These are phyloP conservation scores for Penicillium cataractarum DNA, from an alignment of 495 filamentous ascomycete genomes.

Conservation along the genomic window DNA sequence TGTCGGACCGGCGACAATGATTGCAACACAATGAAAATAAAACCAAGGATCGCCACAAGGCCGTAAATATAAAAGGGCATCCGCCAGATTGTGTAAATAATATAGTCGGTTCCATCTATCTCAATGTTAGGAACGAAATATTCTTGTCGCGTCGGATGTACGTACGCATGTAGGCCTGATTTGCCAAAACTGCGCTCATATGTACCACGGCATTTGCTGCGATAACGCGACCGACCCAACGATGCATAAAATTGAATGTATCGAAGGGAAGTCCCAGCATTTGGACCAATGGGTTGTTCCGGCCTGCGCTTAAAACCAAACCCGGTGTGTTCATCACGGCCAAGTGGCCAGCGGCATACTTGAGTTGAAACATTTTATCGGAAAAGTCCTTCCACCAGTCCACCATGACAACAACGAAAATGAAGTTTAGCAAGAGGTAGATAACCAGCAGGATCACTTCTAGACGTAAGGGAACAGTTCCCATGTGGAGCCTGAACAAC, in stretches of 20 bases:
- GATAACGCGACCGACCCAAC: constrained; percentile 48
- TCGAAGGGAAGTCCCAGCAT: constrained; percentile 46
- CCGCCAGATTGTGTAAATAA: constrained; percentile 37
- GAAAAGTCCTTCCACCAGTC: constrained; percentile 43
- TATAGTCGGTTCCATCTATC: constrained; percentile 30
- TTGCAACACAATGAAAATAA: constrained; percentile 52
- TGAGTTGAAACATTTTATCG: constrained; percentile 42
- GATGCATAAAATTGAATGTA: constrained; percentile 51
- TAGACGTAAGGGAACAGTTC: constrained; percentile 43
- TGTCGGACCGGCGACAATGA: constrained; percentile 57
- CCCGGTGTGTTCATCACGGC: constrained; percentile 49
- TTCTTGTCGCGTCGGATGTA: neutral
- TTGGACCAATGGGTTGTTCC: constrained; percentile 47
- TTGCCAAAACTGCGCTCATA: constrained; percentile 39
- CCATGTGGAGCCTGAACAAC: constrained; percentile 42
- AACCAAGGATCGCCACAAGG: constrained; percentile 44
- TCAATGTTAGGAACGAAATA: neutral
- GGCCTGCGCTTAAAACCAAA: constrained; percentile 43
- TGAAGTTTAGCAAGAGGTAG: constrained; percentile 41
- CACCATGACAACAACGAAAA: constrained; percentile 43
- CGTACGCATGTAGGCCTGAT: constrained; percentile 34
- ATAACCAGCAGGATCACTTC: constrained; percentile 35
- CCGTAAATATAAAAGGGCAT: constrained; percentile 41
- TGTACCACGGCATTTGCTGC: constrained; percentile 41
- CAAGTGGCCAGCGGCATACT: constrained; percentile 44